A percentile compares a stretch with the other conserved stretches of the same genome.
phyloP scores from a whole-genome alignment of 352 stramenopile genomes.

The Phytopythium cucurbitacearum region DNA sequence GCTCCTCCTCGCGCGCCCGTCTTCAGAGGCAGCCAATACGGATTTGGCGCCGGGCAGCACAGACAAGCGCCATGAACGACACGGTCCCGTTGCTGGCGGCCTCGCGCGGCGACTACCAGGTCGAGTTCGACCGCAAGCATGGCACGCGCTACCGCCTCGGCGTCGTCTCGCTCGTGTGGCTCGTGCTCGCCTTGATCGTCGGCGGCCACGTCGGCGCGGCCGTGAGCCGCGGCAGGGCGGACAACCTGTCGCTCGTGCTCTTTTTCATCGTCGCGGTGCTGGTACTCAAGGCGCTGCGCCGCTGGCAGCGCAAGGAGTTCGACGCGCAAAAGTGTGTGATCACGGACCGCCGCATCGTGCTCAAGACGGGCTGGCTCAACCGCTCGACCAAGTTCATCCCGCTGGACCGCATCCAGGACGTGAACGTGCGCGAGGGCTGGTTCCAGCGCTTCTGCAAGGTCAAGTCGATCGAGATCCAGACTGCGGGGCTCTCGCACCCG shows the following conservation, averaged over 20 bases:
- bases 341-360: constrained; percentile 30
- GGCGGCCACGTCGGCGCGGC: no score
- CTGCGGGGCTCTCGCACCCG: constrained; percentile 14
- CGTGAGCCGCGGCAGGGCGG: no score
- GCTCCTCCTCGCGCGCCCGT: no score
- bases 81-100: constrained; percentile 1
- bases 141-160: constrained; percentile 12
- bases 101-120: constrained; percentile 5
- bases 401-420: constrained; percentile 42
- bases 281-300: not conserved
- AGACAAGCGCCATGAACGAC: not conserved
- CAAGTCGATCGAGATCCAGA: constrained; percentile 38
- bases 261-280: constrained; percentile 4
- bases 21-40: no score
- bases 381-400: constrained; percentile 37
- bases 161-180: constrained; percentile 3
- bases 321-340: constrained; percentile 29
- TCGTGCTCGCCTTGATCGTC: no score
- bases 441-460: constrained; percentile 30
- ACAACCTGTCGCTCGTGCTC: constrained; percentile 1
- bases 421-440: constrained; percentile 33
- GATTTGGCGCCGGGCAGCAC: no score
- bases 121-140: constrained; percentile 19
- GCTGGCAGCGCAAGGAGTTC: constrained; percentile 23
- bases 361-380: constrained; percentile 34